Evolutionary conservation across 2,329 filamentous ascomycete species (phyloP).

Genomic region (Epicoccum nigrum): DNA sequence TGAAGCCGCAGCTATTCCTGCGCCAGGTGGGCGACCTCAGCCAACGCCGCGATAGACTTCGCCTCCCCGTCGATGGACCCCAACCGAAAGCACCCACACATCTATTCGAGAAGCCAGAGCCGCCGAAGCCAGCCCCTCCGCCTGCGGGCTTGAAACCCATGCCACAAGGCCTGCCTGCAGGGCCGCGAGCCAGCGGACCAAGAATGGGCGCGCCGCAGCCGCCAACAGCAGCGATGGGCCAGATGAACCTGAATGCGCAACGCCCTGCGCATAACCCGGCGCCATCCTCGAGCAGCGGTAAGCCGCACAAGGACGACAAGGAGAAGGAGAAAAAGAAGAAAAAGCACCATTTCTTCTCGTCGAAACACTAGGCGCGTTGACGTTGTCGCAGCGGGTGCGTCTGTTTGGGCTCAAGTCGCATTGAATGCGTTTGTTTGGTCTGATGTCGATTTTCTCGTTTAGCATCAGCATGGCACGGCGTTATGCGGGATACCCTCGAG

Average conservation of each 20-base stretch:
- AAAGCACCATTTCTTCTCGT: slow-evolving; percentile 62
- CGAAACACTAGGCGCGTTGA: slow-evolving; percentile 30
- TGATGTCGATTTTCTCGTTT: neutral
- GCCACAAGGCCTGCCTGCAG: slow-evolving; percentile 38
- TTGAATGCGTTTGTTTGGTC: neutral
- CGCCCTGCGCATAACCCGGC: slow-evolving; percentile 21
- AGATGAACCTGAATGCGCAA: slow-evolving; percentile 41
- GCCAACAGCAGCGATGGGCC: slow-evolving; percentile 42
- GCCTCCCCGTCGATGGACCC: slow-evolving; percentile 80
- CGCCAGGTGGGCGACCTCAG: slow-evolving; percentile 82
- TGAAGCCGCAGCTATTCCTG: slow-evolving; percentile 81
- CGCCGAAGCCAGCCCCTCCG: slow-evolving; percentile 60
- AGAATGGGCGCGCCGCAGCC: slow-evolving; percentile 32
- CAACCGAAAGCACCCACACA: slow-evolving; percentile 83
- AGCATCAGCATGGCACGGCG: slow-evolving; percentile 16
- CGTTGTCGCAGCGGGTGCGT: neutral
- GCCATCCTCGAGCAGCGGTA: slow-evolving; percentile 25
- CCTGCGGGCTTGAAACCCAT: slow-evolving; percentile 53
- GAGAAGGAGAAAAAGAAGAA: slow-evolving; percentile 57
- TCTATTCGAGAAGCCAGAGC: slow-evolving; percentile 75
- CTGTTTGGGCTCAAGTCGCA: neutral
- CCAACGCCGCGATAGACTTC: slow-evolving; percentile 73
- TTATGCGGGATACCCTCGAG: slow-evolving; percentile 12
- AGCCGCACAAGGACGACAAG: slow-evolving; percentile 33
- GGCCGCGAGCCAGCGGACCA: slow-evolving; percentile 30